phyloP scores from a whole-genome alignment of 768 basidiomycete genomes.

The Xerocomellus amylosporus region DNA sequence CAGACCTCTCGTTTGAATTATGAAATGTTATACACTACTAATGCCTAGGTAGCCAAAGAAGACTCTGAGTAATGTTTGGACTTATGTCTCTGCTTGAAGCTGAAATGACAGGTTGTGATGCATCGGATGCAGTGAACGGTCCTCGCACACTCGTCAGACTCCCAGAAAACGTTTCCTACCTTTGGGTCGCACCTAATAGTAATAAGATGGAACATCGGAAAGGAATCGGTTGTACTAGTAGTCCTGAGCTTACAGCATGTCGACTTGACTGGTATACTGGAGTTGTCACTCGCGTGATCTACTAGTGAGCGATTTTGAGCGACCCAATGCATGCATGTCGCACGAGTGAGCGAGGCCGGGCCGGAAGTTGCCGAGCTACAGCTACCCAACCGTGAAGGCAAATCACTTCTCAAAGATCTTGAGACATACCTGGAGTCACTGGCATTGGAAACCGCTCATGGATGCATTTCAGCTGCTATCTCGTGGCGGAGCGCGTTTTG shows the following conservation, averaged over 20 bases:
- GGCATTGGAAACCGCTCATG: constrained; percentile 39
- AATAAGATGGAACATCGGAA: too few species aligned
- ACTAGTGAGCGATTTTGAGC: too few species aligned
- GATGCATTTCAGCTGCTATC: constrained; percentile 90
- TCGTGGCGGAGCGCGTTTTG: constrained; percentile 77
- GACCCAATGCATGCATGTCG: too few species aligned
- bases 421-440: not conserved
- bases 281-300: too few species aligned
- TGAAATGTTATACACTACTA: constrained; percentile 3
- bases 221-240: not conserved
- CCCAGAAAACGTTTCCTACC: not conserved
- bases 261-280: too few species aligned
- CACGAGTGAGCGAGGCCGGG: not conserved
- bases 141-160: not conserved
- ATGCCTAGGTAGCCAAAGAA: not conserved
- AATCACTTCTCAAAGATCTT: too few species aligned
- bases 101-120: not conserved
- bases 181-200: too few species aligned
- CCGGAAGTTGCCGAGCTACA: constrained; percentile 15
- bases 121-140: not conserved
- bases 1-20: constrained; percentile 52
- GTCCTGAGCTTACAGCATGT: too few species aligned
- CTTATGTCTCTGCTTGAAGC: not conserved
- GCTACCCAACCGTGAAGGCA: too few species aligned
- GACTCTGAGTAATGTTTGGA: not conserved